Conservation (phyloP, 768 basidiomycete genomes). For the Tricholoma sp. region DNA sequence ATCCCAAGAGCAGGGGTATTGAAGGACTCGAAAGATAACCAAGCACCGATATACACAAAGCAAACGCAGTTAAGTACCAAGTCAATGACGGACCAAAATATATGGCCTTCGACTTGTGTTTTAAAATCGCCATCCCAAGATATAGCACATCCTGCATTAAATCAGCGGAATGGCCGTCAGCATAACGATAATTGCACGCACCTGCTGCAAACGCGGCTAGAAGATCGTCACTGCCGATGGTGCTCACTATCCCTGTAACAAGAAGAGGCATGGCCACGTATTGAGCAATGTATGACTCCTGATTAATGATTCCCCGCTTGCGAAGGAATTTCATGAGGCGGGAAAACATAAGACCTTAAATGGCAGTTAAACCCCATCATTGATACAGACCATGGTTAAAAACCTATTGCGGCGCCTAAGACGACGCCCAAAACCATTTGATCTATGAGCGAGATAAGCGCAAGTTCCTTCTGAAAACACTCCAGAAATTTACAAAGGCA, state of each 20-base stretch:
- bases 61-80: conserved; percentile 77
- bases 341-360: conserved; percentile 59
- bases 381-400: conserved; percentile 71
- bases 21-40: conserved; percentile 67
- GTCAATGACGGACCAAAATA: conserved; percentile 89
- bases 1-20: conserved; percentile 54
- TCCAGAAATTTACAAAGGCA: conserved; percentile 59
- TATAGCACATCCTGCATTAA: conserved; percentile 37
- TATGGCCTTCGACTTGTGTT: conserved; percentile 72
- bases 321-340: conserved; percentile 69
- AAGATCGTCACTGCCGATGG: conserved; percentile 83
- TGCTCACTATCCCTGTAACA: conserved; percentile 71
- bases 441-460: conserved; percentile 38
- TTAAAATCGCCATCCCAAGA: conserved; percentile 90
- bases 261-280: conserved; percentile 70
- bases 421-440: conserved; percentile 73
- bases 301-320: conserved; percentile 58
- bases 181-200: conserved; percentile 13
- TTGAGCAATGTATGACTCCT: conserved; percentile 85
- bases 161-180: conserved; percentile 3
- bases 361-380: conserved; percentile 53
- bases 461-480: background rate
- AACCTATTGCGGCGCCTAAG: conserved; percentile 48
- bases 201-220: conserved; percentile 85
- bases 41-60: conserved; percentile 86